Conservation (phyloP, 75 land plant genomes). For the Chamaecyparis obtusa region DNA sequence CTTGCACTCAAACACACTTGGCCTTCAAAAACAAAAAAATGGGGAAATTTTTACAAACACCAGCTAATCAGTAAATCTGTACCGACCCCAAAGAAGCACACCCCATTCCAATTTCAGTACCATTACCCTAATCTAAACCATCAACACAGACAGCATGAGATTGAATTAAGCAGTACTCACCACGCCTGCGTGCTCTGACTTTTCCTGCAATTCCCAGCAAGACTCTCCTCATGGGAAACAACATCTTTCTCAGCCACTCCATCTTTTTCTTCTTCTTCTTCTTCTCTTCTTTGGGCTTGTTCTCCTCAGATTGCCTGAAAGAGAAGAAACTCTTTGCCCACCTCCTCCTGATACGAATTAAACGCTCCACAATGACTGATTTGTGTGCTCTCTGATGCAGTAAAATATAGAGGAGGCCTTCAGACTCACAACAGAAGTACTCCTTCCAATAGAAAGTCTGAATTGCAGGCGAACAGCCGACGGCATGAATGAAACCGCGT, state of each 20-base stretch:
- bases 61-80: not conserved
- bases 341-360: slow-evolving; percentile 3
- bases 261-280: slow-evolving; percentile 2
- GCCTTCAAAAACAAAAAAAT: no score
- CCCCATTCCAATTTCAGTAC: not conserved
- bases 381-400: not conserved
- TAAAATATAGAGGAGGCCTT: not conserved
- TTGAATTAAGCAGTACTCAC: not conserved
- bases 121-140: not conserved
- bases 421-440: not conserved
- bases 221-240: slow-evolving; percentile 15
- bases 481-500: not conserved
- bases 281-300: not conserved
- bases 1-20: not conserved
- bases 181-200: slow-evolving; percentile 11
- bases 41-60: not conserved
- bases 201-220: slow-evolving; percentile 4
- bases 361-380: not conserved
- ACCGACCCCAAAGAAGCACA: not conserved
- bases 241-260: slow-evolving; percentile 8
- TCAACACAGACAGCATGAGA: not conserved
- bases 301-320: not conserved
- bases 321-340: not conserved
- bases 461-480: not conserved
- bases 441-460: not conserved